Percentiles rank a stretch among this genome's conserved stretches.
These are phyloP conservation scores for Solanum lycopersicoides DNA, from an alignment of 257 asterid genomes.

Conservation along the genomic window DNA sequence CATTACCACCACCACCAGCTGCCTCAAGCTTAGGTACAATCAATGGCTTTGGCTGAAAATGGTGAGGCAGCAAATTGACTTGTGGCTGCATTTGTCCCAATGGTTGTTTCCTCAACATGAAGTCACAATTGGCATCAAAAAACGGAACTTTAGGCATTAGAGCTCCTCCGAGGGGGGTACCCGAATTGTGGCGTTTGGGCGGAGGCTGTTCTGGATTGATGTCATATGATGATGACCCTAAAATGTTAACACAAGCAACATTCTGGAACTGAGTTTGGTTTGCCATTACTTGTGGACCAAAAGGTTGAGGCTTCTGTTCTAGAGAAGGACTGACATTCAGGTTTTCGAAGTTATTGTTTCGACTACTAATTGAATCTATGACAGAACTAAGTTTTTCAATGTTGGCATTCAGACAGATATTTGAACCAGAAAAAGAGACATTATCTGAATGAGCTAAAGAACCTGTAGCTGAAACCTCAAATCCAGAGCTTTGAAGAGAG, in stretches of 20 bases:
- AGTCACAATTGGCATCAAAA: conserved; percentile 9
- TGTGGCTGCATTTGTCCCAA: not conserved
- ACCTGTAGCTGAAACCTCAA: conserved; percentile 9
- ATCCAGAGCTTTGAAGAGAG: conserved; percentile 2
- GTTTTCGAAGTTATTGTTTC: not conserved
- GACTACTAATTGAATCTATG: not conserved
- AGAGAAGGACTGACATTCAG: not conserved
- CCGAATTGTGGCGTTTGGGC: conserved; percentile 24
- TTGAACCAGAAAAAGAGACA: conserved; percentile 3
- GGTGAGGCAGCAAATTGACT: not conserved
- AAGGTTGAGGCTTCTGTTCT: conserved; percentile 7
- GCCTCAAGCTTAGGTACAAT: conserved; percentile 27
- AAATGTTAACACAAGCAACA: conserved; percentile 3
- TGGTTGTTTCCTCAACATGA: conserved; percentile 3
- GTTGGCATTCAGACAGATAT: not conserved
- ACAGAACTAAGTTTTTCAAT: conserved; percentile 9
- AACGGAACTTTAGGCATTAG: conserved; percentile 8
- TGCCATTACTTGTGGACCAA: not conserved
- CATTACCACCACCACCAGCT: conserved; percentile 8
- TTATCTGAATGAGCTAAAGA: conserved; percentile 2
- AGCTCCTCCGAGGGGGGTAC: not conserved
- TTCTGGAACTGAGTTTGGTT: conserved; percentile 8
- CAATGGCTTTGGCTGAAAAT: conserved; percentile 11
- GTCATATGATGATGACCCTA: not conserved
- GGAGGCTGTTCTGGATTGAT: conserved; percentile 18